Base-by-base conservation (phyloP, 75 land plant species). In the Sequoiadendron giganteum region DNA sequence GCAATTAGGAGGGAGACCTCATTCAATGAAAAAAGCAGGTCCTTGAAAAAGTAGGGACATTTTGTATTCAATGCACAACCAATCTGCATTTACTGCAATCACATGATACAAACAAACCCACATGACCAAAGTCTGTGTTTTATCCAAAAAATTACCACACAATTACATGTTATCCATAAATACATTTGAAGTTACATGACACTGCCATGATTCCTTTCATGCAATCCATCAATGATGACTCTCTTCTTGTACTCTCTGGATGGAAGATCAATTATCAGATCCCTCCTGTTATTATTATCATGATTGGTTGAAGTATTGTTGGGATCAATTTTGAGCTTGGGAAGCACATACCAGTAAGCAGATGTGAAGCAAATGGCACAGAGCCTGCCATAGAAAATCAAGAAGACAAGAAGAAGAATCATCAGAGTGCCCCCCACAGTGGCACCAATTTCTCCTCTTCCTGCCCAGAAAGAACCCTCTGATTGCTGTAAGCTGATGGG, bases 341-440 rank as follows among this genome's bases (percentile, higher is more conserved):
- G 55, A 9, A 87, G 85, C 3, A 49, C 10, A 79, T 77, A 87
- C 88, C 65, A 87, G 36, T 58, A 87, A 30, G 39, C 79, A 47
- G 54, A 78, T n/a, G 81, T 54, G 79, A 49, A 48, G 34, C n/a
- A 34, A 16, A 87, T 87, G n/a, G 84, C 84, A 45, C 3, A 45
- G 84, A 82, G 49, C 84, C 49, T 25, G 32, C 84, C 84, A n/a
- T 82, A 82, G 49, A 82, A 82, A 10, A 82, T 14, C 84, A 82
- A 82, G 25, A 40, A 82, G 52, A 82, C 8, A 15, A 82, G 84
- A 16, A 45, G n/a, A 11, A 82, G 28, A 10, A 82, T 47, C 52
- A 82, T 45, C 47, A 45, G 13, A 82, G 49, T 82, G n/a, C 49
- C 42, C 21, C 45, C 21, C n/a, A 80, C 3, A 21, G 3, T 43